Evolutionary conservation across 2,329 filamentous ascomycete genomes (phyloP), one percentile per base, ranked within the genome.

Genomic region (Aspergillus latus): DNA sequence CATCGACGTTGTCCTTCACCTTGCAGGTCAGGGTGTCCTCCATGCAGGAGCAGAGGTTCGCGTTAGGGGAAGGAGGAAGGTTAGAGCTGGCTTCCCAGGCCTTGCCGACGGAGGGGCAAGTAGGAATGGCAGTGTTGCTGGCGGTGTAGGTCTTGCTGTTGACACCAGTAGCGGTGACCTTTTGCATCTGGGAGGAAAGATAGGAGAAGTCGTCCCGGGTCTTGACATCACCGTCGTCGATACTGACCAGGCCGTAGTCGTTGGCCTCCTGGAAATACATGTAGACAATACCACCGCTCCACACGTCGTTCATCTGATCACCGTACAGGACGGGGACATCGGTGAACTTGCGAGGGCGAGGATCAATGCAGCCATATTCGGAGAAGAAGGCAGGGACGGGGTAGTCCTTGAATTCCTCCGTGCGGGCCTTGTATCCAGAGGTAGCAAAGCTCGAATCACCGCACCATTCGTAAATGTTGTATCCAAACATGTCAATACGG

Each of bases 391-490:
- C 89, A 47, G 94, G 94, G 2, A 97, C 90, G 8, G 90, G 90
- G 82, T 94, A 99, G 72, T 88, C 85, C 58, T 81, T 74, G 80
- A 97, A 99, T 78, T 97, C 93, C 63, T 90, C 76, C 65, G 92
- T 92, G 73, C 93, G 89, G 55, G 86, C 82, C 62, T 88, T 81
- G 78, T 92, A 99, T 53, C 91, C 90, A 3, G 94, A 97, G 58
- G 81, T 71, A 36, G 80, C 70, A 79, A 88, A 94, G 68, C 80
- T 85, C 70, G 90, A 96, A 66, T 92, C 75, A 65, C 93, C 94
- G 74, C 94, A 99, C 94, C 94, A 99, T 52, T 92, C 96, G 84
- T 99, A 99, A 79, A 97, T 96, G 83, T 99, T 99, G 88, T 97
- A 97, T 58, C 94, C 94, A 90, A 92, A 99, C 82, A 95, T 97